Percentiles rank a stretch among this genome's conserved stretches.
Evolutionary conservation across 345 rosid genomes (phyloP).

Genomic region (Erodium maritimum): DNA sequence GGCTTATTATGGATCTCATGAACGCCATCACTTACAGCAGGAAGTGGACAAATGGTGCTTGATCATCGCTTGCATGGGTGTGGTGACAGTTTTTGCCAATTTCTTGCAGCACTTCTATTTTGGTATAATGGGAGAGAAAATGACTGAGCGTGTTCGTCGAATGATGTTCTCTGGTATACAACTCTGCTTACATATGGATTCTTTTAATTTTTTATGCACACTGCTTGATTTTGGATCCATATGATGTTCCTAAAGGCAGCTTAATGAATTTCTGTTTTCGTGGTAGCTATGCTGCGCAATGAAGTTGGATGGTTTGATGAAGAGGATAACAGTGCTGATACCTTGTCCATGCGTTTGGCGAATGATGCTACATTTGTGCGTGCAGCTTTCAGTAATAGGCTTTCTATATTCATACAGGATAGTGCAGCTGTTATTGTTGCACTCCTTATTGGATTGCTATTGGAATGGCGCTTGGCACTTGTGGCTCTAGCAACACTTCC

Average conservation of each 20-base stretch:
- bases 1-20: slow-evolving; percentile 40
- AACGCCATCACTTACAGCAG: slow-evolving; percentile 34
- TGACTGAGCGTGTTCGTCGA: slow-evolving; percentile 93
- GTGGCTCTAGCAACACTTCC: slow-evolving; percentile 94
- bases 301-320: slow-evolving; percentile 99
- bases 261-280: slow-evolving; percentile 13
- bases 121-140: slow-evolving; percentile 99
- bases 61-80: slow-evolving; percentile 96
- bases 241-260: not conserved
- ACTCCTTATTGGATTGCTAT: slow-evolving; percentile 70
- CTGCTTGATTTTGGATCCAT: too few relatives aligned
- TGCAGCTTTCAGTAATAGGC: slow-evolving; percentile 97
- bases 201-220: too few relatives aligned
- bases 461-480: slow-evolving; percentile 92
- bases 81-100: slow-evolving; percentile 93
- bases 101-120: slow-evolving; percentile 97
- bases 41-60: slow-evolving; percentile 97
- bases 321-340: slow-evolving; percentile 93
- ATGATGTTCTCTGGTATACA: slow-evolving; percentile 97
- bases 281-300: slow-evolving; percentile 93
- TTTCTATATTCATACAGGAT: slow-evolving; percentile 96
- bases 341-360: slow-evolving; percentile 95
- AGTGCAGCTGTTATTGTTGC: slow-evolving; percentile 88
- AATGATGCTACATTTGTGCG: slow-evolving; percentile 99
- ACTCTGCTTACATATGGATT: not conserved